phyloP scores from a whole-genome alignment of 768 basidiomycete species.

The Amanita rubescens region DNA sequence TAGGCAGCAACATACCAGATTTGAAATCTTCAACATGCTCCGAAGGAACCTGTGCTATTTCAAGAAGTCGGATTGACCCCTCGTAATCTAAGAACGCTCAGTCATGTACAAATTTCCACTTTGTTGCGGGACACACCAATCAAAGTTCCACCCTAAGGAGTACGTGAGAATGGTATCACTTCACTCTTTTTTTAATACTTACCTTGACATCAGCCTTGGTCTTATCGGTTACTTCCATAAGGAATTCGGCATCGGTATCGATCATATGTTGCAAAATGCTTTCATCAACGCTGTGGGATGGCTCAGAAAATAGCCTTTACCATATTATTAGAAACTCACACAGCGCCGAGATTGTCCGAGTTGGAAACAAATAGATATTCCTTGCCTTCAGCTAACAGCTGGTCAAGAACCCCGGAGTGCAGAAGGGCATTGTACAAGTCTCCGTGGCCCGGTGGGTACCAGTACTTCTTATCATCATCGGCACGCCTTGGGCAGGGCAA shows the following conservation, averaged over 20 bases:
- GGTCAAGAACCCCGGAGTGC: constrained; percentile 87
- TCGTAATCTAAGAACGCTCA: constrained; percentile 53
- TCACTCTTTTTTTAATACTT: background rate
- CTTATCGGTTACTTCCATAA: constrained; percentile 97
- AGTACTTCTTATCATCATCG: constrained; percentile 80
- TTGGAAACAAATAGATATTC: constrained; percentile 98
- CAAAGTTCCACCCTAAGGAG: constrained; percentile 66
- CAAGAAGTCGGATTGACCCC: constrained; percentile 79
- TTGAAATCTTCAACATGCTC: constrained; percentile 96
- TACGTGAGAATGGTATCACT: background rate
- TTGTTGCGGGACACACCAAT: constrained; percentile 38
- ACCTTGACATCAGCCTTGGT: constrained; percentile 76
- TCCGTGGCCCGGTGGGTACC: constrained; percentile 98
- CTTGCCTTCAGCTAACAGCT: constrained; percentile 85
- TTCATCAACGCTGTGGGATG: constrained; percentile 56
- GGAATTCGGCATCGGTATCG: constrained; percentile 72
- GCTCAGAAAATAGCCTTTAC: background rate
- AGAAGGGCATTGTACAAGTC: constrained; percentile 90
- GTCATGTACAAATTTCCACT: background rate
- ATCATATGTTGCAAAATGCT: constrained; percentile 85
- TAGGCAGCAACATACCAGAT: constrained; percentile 36
- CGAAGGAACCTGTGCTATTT: constrained; percentile 90
- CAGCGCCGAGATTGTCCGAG: constrained; percentile 93
- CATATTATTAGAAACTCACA: constrained; percentile 38
- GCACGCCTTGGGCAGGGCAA: constrained; percentile 76